Base-by-base conservation (phyloP, 208 protist species). In the Novymonas esmeraldas region DNA sequence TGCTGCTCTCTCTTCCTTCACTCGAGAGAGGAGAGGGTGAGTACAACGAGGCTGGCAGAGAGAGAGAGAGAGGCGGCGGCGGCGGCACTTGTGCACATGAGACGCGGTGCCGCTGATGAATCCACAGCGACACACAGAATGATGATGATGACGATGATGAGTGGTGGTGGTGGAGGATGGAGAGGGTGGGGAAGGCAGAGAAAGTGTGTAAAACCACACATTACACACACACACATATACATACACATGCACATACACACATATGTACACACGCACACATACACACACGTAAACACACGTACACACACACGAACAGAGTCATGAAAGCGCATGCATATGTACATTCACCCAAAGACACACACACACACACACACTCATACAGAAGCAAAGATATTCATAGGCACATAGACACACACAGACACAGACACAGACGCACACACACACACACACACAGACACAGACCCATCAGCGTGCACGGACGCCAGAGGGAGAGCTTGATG, bases 241-340 rank as follows among this genome's bases (percentile, higher is more conserved):
- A 39, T 42, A 44, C 7, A 57, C n/a, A n/a, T n/a, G 41, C 6
- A 59, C 41, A 59, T 63, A 50, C 48, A 63, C 48, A 50, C n/a
- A 58, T 26, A 65, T 66, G 18, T 45, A 56, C 42, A 56, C 39
- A 42, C 38, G 14, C 10, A 31, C 22, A 34, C 14, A 54, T 13
- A 55, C 22, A 56, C 5, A 41, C 22, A 65, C 6, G 24, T 28
- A 51, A 18, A 51, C 28, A 34, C 31, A 11, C 31, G 28, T 22
- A n/a, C 0, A 33, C 16, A 28, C 42, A 14, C 45, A 50, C 45
- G n/a, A 6, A 50, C n/a, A 50, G 36, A 41, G 36, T 14, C 36
- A 41, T 41, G 36, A 41, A 41, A 41, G 36, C 36, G 7, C 36
- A 41, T 5, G 11, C 5, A 41, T 41, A 41, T 41, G 36, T 14